phyloP scores from a whole-genome alignment of 148 eudicot genomes.

The Silene conica region DNA sequence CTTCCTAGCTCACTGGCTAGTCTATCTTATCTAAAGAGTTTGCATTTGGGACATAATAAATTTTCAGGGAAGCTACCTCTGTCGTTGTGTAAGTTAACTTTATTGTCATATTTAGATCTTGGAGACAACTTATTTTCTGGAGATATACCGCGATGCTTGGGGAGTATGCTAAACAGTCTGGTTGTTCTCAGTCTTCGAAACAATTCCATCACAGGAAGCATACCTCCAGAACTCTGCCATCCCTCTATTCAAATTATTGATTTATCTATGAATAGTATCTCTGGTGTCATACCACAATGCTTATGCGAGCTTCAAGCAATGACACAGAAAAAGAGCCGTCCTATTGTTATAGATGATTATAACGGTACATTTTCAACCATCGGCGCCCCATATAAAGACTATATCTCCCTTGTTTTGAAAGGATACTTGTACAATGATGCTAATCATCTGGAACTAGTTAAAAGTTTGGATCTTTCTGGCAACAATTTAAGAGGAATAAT shows the following conservation, averaged over 20 bases:
- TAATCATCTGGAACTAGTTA: constrained; percentile 20
- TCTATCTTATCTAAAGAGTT: not conserved
- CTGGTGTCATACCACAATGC: constrained; percentile 20
- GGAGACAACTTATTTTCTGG: constrained; percentile 22
- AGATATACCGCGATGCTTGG: constrained; percentile 16
- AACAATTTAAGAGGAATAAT: constrained; percentile 13
- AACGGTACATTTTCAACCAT: not conserved
- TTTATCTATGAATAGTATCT: constrained; percentile 17
- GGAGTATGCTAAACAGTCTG: not conserved
- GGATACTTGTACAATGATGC: constrained; percentile 18
- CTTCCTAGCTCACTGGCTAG: constrained; percentile 9
- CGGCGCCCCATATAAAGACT: constrained; percentile 17
- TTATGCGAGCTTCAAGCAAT: constrained; percentile 18
- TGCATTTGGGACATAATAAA: constrained; percentile 19
- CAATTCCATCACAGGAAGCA: constrained; percentile 15
- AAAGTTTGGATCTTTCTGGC: constrained; percentile 23
- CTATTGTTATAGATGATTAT: not conserved
- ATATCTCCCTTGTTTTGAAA: constrained; percentile 18
- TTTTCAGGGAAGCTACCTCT: constrained; percentile 18
- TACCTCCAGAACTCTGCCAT: constrained; percentile 15
- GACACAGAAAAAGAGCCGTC: constrained; percentile 13
- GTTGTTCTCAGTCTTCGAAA: constrained; percentile 22
- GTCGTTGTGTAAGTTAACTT: constrained; percentile 3
- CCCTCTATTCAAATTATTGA: constrained; percentile 24
- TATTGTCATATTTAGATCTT: constrained; percentile 17